Conservation (phyloP, 2,329 filamentous ascomycete species). For the Neofusicoccum sp. region DNA sequence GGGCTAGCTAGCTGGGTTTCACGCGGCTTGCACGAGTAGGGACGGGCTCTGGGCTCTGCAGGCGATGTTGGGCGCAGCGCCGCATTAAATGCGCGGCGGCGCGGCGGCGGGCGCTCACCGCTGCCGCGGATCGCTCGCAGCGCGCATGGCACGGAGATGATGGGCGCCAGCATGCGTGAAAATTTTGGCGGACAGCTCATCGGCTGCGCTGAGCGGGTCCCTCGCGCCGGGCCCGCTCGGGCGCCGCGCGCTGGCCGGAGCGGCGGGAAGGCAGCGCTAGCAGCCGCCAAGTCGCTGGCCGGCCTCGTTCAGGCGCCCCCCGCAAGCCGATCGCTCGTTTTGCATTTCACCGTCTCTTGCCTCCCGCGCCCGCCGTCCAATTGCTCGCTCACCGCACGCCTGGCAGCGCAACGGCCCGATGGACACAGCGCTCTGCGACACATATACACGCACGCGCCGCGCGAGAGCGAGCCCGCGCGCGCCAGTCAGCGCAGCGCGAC, state of each 20-base stretch:
- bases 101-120: not conserved
- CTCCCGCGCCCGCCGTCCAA: not conserved
- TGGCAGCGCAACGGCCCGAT: conserved; percentile 2
- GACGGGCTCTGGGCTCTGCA: conserved; percentile 6
- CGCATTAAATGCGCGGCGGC: conserved; percentile 7
- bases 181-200: conserved; percentile 15
- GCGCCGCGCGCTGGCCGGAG: not conserved
- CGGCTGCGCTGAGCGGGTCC: conserved; percentile 3
- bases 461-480: not conserved
- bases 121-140: not conserved
- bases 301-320: not conserved
- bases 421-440: not conserved
- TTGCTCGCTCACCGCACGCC: conserved; percentile 5
- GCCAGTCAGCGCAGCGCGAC: not conserved
- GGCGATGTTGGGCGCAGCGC: not conserved
- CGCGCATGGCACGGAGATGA: conserved; percentile 11
- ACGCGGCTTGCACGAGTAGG: conserved; percentile 5
- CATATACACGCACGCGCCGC: conserved; percentile 9
- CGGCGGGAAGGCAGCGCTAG: not conserved
- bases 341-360: conserved; percentile 14
- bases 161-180: not conserved
- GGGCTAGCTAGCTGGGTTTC: conserved; percentile 9
- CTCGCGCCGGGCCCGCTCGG: not conserved
- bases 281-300: not conserved
- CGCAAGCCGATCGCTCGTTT: conserved; percentile 11